Percentiles rank a stretch among this genome's conserved stretches.
These are phyloP conservation scores for Kodamaea sp. DNA, from an alignment of 1,139 yeast genomes.

Conservation along the genomic window DNA sequence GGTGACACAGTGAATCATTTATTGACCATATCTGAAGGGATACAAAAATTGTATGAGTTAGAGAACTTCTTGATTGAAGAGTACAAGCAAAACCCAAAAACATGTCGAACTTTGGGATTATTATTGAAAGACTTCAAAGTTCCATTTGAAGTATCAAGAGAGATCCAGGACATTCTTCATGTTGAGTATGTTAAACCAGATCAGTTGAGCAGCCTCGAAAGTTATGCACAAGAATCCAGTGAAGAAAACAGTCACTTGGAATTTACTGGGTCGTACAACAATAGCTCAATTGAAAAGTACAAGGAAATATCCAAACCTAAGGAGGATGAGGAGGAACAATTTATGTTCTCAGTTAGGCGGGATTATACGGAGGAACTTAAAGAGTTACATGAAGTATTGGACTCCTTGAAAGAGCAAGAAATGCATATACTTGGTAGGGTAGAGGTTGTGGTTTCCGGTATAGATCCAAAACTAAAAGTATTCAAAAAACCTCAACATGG, in stretches of 20 bases:
- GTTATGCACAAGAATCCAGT: neutral
- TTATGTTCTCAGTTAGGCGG: slow-evolving; percentile 28
- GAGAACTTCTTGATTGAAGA: slow-evolving; percentile 22
- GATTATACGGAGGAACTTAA: slow-evolving; percentile 30
- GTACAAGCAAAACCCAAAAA: slow-evolving; percentile 13
- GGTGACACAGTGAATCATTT: slow-evolving; percentile 38
- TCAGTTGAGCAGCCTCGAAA: neutral
- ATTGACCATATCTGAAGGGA: slow-evolving; percentile 34
- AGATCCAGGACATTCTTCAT: slow-evolving; percentile 30
- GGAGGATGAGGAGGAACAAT: slow-evolving; percentile 8
- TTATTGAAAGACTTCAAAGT: slow-evolving; percentile 29
- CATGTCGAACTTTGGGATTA: slow-evolving; percentile 9
- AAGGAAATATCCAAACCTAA: slow-evolving; percentile 9
- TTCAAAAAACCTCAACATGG: slow-evolving; percentile 33
- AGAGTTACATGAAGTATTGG: slow-evolving; percentile 36
- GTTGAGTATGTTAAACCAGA: slow-evolving; percentile 16
- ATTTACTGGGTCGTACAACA: slow-evolving; percentile 18
- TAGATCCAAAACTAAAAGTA: slow-evolving; percentile 33
- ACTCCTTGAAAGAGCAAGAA: slow-evolving; percentile 27
- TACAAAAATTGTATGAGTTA: slow-evolving; percentile 27
- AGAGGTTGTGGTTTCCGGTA: slow-evolving; percentile 18
- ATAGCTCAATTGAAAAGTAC: slow-evolving; percentile 25
- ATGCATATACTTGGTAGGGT: slow-evolving; percentile 21
- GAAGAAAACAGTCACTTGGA: neutral
- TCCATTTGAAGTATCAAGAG: slow-evolving; percentile 29